Percentiles rank a stretch among this genome's conserved stretches.
Evolutionary conservation across 192 early-diverging fungal genomes (phyloP).

Genomic region (Backusella macrospora): DNA sequence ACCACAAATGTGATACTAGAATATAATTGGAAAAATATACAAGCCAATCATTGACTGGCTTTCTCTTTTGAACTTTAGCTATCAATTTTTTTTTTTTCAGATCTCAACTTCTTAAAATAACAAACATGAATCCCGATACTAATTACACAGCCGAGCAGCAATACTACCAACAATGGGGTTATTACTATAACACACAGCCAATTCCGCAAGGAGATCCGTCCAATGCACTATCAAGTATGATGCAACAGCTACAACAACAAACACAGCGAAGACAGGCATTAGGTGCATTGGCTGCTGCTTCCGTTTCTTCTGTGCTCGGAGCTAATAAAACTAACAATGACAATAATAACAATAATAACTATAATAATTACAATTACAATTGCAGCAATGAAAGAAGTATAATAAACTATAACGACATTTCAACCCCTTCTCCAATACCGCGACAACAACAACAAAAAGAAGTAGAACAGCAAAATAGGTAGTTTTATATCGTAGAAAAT

Average conservation of each 20-base stretch:
- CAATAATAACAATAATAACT: not conserved
- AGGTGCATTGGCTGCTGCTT: conserved; percentile 31
- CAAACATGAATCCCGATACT: not conserved
- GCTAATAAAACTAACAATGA: not conserved
- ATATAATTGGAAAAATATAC: too few relatives aligned
- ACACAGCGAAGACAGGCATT: conserved; percentile 13
- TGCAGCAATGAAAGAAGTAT: conserved; percentile 9
- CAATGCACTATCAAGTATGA: not conserved
- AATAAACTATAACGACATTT: conserved; percentile 22
- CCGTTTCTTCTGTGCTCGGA: conserved; percentile 17
- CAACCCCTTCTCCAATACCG: not conserved
- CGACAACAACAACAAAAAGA: not conserved
- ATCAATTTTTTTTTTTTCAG: not conserved
- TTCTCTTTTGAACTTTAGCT: not conserved
- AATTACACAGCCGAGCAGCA: not conserved
- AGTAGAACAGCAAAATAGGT: not conserved
- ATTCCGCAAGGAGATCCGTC: conserved; percentile 20
- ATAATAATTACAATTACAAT: not conserved
- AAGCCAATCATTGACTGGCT: too few relatives aligned
- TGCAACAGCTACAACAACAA: conserved; percentile 28
- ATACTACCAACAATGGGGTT: not conserved
- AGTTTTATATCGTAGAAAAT: not conserved
- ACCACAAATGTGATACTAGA: too few relatives aligned
- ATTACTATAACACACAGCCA: not conserved
- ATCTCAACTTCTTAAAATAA: not conserved